Evolutionary conservation across 768 basidiomycete species (phyloP).

Genomic region (Russula earlei): DNA sequence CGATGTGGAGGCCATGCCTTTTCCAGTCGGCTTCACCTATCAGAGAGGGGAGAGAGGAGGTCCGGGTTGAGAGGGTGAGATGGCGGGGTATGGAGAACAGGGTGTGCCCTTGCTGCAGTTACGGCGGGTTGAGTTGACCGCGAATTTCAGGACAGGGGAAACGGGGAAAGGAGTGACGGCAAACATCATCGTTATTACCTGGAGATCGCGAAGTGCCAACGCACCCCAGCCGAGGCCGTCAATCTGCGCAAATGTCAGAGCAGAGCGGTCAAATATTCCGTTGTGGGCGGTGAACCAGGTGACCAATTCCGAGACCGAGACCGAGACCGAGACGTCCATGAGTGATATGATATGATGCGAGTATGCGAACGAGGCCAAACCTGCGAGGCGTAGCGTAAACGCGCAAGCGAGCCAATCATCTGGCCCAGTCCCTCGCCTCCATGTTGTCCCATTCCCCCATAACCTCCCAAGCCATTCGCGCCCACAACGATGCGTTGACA

Average conservation of each 20-base stretch:
- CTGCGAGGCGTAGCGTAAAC: no score
- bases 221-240: conserved; percentile 55
- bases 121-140: conserved; percentile 9
- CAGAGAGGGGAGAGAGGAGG: conserved; percentile 50
- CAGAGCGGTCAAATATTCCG: conserved; percentile 37
- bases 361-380: no score
- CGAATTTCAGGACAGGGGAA: not conserved
- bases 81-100: conserved; percentile 77
- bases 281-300: conserved; percentile 46
- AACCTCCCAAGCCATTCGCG: conserved; percentile 6
- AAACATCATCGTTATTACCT: conserved; percentile 37
- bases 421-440: not conserved
- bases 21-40: conserved; percentile 64
- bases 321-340: no score
- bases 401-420: not conserved
- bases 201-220: conserved; percentile 59
- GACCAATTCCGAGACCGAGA: conserved; percentile 31
- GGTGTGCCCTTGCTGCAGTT: conserved; percentile 54
- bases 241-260: conserved; percentile 30
- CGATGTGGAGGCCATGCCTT: conserved; percentile 43
- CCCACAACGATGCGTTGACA: conserved; percentile 37
- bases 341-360: no score
- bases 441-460: not conserved
- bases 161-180: not conserved
- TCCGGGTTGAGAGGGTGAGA: conserved; percentile 70